Evolutionary conservation across 441 rosid genomes (phyloP).

Genomic region (Adansonia rubrostipa): DNA sequence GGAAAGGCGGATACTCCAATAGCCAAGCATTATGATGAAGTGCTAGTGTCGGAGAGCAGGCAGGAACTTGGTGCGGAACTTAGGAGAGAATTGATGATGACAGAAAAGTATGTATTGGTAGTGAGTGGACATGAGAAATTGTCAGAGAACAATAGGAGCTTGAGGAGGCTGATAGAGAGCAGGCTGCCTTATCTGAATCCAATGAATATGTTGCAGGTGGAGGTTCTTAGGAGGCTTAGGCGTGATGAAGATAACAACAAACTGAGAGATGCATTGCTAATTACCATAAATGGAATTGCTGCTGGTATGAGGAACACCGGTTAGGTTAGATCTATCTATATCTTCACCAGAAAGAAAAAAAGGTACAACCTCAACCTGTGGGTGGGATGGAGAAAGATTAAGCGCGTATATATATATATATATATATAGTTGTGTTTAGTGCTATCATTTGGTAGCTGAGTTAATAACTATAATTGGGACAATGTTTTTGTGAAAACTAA

Average conservation of each 20-base stretch:
- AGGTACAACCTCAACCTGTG: neutral
- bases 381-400: too few species aligned
- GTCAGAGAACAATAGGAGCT: conserved; percentile 73
- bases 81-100: conserved; percentile 62
- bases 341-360: neutral
- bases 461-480: neutral
- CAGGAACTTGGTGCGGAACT: conserved; percentile 69
- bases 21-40: conserved; percentile 88
- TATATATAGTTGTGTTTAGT: neutral
- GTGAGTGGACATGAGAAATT: conserved; percentile 81
- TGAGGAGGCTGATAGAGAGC: conserved; percentile 85
- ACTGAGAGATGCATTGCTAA: conserved; percentile 86
- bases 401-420: neutral
- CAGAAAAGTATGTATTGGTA: conserved; percentile 77
- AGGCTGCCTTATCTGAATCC: conserved; percentile 90
- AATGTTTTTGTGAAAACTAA: neutral
- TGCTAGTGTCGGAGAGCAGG: conserved; percentile 74
- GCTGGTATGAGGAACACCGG: conserved; percentile 97
- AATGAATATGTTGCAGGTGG: conserved; percentile 87
- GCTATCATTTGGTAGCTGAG: neutral
- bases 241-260: conserved; percentile 73
- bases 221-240: conserved; percentile 80
- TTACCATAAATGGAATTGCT: conserved; percentile 93
- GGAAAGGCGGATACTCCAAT: conserved; percentile 92
- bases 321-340: conserved; percentile 33